phyloP scores from a whole-genome alignment of 306 rosid genomes.

The Prunus davidiana region DNA sequence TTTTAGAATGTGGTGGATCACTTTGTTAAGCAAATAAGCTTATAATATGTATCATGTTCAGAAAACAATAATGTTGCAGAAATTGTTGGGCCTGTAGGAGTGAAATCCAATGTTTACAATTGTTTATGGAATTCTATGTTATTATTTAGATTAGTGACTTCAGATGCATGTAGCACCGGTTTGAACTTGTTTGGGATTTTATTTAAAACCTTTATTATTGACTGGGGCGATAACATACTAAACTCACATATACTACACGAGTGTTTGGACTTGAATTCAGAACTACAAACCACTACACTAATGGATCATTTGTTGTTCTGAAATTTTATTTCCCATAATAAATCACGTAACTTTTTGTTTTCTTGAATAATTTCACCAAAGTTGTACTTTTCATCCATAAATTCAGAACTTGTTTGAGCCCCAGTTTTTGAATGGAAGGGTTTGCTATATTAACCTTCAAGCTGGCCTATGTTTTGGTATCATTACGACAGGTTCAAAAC shows the following conservation, averaged over 20 bases:
- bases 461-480: too few relatives aligned
- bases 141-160: background rate
- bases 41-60: background rate
- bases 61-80: constrained; percentile 14
- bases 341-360: background rate
- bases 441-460: too few relatives aligned
- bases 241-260: too few relatives aligned
- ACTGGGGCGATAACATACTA: too few relatives aligned
- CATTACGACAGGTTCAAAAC: background rate
- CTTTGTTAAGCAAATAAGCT: constrained; percentile 25
- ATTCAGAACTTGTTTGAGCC: background rate
- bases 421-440: background rate
- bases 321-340: background rate
- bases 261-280: too few relatives aligned
- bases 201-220: too few relatives aligned
- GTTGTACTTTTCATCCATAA: background rate
- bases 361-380: background rate
- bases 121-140: too few relatives aligned
- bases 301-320: too few relatives aligned
- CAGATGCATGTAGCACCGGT: background rate
- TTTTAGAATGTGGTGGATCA: constrained; percentile 21
- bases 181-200: background rate
- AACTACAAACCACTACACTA: too few relatives aligned
- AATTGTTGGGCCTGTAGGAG: background rate
- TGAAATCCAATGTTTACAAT: background rate